Evolutionary conservation across 495 filamentous ascomycete genomes (phyloP).

Genomic region (Trichoderma asperelloides): DNA sequence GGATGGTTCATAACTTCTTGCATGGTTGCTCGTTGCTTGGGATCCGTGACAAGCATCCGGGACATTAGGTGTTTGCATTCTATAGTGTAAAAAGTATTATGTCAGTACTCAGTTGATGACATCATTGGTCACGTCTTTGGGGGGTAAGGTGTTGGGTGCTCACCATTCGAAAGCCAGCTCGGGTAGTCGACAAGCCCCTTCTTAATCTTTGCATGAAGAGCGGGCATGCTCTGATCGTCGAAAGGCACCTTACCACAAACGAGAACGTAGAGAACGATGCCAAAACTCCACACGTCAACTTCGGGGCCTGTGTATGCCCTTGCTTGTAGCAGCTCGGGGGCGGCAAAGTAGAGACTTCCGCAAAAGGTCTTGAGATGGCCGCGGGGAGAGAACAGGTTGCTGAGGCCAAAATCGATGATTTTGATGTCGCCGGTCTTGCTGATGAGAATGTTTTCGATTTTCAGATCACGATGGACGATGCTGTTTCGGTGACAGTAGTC

Average conservation of each 20-base stretch:
- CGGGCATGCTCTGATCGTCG: constrained; percentile 98
- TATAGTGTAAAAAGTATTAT: constrained; percentile 20
- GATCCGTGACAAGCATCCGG: constrained; percentile 94
- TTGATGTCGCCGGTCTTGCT: constrained; percentile 99
- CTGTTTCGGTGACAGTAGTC: constrained; percentile 99
- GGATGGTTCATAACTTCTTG: constrained; percentile 92
- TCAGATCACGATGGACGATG: constrained; percentile 95
- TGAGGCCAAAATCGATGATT: constrained; percentile 98
- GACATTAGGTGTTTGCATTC: constrained; percentile 93
- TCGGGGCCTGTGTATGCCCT: constrained; percentile 92
- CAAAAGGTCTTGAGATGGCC: constrained; percentile 93
- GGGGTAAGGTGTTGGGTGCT: constrained; percentile 21
- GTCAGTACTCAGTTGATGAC: neutral
- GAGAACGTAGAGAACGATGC: constrained; percentile 95
- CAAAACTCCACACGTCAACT: constrained; percentile 98
- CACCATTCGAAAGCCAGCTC: constrained; percentile 81
- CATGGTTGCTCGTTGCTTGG: constrained; percentile 75
- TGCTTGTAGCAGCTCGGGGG: constrained; percentile 88
- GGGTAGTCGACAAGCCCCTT: constrained; percentile 95
- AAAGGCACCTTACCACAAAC: constrained; percentile 98
- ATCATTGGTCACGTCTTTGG: neutral
- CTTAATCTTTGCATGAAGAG: constrained; percentile 98
- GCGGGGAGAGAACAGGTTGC: constrained; percentile 88
- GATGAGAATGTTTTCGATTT: constrained; percentile 99
- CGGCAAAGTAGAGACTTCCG: constrained; percentile 95